These are phyloP conservation scores for Microbotryum scabiosae DNA, from an alignment of 1,284 basidiomycete genomes.

Conservation along the genomic window DNA sequence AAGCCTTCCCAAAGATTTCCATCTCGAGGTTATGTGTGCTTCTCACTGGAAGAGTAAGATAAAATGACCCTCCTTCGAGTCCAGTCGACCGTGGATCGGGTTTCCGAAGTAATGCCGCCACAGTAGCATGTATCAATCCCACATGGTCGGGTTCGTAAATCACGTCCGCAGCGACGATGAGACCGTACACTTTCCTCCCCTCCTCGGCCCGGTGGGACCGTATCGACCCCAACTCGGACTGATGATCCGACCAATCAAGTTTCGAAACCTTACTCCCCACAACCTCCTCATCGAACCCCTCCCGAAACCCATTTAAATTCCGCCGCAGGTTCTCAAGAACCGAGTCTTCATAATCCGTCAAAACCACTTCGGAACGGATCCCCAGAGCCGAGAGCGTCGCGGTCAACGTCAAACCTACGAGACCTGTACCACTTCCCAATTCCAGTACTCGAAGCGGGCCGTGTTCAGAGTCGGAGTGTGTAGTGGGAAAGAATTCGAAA, in stretches of 20 bases:
- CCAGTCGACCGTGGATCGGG: no score
- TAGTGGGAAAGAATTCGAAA: neutral
- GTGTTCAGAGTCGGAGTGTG: neutral
- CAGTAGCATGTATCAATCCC: conserved; percentile 55
- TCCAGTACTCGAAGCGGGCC: conserved; percentile 8
- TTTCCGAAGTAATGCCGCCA: conserved; percentile 48
- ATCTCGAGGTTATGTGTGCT: no score
- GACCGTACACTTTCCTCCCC: conserved; percentile 49
- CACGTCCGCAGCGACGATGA: conserved; percentile 65
- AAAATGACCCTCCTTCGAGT: no score
- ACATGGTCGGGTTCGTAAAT: conserved; percentile 64
- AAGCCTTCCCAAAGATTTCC: no score
- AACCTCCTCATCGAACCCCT: no score
- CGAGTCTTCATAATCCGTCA: conserved; percentile 65
- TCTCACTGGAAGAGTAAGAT: no score
- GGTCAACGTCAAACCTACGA: conserved; percentile 19
- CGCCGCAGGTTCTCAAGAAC: conserved; percentile 62
- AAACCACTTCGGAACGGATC: neutral
- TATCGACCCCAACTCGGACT: no score
- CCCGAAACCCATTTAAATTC: conserved; percentile 48
- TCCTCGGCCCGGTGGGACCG: neutral
- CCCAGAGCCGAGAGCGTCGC: neutral
- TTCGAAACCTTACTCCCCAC: conserved; percentile 35
- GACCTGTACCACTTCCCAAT: conserved; percentile 25
- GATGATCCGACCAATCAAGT: conserved; percentile 64